Conservation (phyloP, 805 yeast genomes). For the Metahyphopichia silvanorum region DNA sequence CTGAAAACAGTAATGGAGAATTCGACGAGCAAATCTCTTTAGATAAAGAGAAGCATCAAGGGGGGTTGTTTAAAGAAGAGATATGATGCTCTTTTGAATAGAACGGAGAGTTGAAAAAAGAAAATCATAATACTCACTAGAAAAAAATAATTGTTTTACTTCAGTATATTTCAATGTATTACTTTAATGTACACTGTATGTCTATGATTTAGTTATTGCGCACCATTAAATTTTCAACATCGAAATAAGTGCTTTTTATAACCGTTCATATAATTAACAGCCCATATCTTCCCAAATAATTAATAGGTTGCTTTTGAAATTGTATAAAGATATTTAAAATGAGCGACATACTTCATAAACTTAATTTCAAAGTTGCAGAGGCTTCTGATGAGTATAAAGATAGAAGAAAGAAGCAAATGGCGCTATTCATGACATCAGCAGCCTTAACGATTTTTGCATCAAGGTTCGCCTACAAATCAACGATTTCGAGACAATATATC, state of each 20-base stretch:
- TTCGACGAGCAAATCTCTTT: conserved; percentile 30
- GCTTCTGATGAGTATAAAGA: conserved; percentile 51
- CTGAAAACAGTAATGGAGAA: conserved; percentile 8
- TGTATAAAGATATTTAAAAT: too few relatives aligned
- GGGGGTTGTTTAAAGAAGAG: conserved; percentile 42
- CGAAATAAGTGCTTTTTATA: too few relatives aligned
- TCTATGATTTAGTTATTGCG: too few relatives aligned
- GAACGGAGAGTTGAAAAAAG: too few relatives aligned
- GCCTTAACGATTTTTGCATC: conserved; percentile 69
- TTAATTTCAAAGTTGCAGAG: conserved; percentile 27
- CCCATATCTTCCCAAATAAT: too few relatives aligned
- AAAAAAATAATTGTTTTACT: too few relatives aligned
- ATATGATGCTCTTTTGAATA: conserved; percentile 20
- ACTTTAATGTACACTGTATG: too few relatives aligned
- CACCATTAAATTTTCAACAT: too few relatives aligned
- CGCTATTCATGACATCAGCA: conserved; percentile 69
- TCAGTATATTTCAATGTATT: too few relatives aligned
- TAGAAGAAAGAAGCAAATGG: conserved; percentile 70
- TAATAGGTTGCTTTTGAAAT: too few relatives aligned
- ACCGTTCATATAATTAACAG: too few relatives aligned
- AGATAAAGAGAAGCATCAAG: conserved; percentile 22
- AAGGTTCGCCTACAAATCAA: conserved; percentile 71
- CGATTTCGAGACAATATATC: conserved; percentile 65
- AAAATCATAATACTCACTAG: too few relatives aligned
- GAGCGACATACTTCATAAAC: conserved; percentile 7